phyloP scores from a whole-genome alignment of 176 grass and related monocot genomes.

The Paspalum vaginatum region DNA sequence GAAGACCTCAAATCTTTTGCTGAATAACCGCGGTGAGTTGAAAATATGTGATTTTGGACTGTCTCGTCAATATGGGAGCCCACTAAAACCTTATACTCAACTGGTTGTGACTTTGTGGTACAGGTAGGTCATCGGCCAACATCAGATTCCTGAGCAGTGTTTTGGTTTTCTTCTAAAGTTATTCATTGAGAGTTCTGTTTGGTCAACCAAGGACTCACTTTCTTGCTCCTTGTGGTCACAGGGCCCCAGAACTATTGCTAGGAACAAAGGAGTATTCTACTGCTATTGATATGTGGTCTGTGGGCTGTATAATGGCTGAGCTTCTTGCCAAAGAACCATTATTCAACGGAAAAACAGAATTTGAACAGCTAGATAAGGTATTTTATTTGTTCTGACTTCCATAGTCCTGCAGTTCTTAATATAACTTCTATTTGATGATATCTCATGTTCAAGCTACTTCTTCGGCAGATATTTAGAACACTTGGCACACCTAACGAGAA shows the following conservation, averaged over 20 bases:
- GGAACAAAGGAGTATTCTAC: slow-evolving; percentile 97
- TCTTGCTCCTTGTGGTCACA: slow-evolving; percentile 45
- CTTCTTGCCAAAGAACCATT: slow-evolving; percentile 96
- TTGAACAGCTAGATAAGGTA: slow-evolving; percentile 98
- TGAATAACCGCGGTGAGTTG: slow-evolving; percentile 97
- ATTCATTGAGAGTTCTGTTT: slow-evolving; percentile 32
- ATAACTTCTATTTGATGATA: slow-evolving; percentile 25
- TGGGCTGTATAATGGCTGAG: slow-evolving; percentile 99
- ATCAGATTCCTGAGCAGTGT: slow-evolving; percentile 55
- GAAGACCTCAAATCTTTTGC: slow-evolving; percentile 92
- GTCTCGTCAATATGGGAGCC: slow-evolving; percentile 97
- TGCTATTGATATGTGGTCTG: slow-evolving; percentile 99
- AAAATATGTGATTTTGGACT: slow-evolving; percentile 99
- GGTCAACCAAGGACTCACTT: slow-evolving; percentile 15
- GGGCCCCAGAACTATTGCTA: slow-evolving; percentile 92
- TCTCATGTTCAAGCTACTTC: slow-evolving; percentile 43
- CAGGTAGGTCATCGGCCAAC: slow-evolving; percentile 64
- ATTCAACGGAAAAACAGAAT: slow-evolving; percentile 89
- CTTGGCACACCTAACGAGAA: slow-evolving; percentile 94
- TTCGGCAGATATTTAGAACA: slow-evolving; percentile 92
- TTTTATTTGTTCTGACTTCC: slow-evolving; percentile 9
- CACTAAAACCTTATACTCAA: slow-evolving; percentile 95
- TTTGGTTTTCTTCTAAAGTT: slow-evolving; percentile 48
- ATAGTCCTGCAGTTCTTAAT: neutral
- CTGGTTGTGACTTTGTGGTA: slow-evolving; percentile 99